Base-by-base conservation (phyloP, 495 filamentous ascomycete genomes). In the Lasiosphaeris hirsuta region DNA sequence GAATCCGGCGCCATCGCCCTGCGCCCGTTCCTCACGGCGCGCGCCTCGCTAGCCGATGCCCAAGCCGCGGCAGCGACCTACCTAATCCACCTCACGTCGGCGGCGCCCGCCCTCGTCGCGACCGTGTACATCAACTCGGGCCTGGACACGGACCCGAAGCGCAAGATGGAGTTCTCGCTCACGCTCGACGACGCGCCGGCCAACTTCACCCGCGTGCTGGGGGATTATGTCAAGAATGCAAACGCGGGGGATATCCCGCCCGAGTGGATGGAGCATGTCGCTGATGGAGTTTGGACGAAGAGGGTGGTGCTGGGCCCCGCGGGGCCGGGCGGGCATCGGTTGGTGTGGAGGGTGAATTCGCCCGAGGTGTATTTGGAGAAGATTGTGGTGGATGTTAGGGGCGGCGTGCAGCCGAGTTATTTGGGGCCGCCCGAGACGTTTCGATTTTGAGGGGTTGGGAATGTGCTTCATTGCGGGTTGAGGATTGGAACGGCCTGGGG, bases 351-450 rank as follows among this genome's bases (percentile, higher is more conserved):
- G 73, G 65, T 74, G 2, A 68, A 83, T 42, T 78, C 82, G 60
- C 73, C 81, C 2, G 80, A 78, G 49, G 69, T 86, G 3, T 75
- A 84, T n/a, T 62, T 87, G 11, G 78, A 86, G 70, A 86, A 84
- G 65, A 69, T 85, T 44, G 75, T 85, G 38, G 34, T 86, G 33
- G 75, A 86, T 69, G 63, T 84, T 14, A 23, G 55, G 15, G 81
- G 79, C 4, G 81, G 78, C n/a, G 75, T 85, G 40, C 73, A 70
- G 55, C 59, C 65, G 40, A 81, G 75, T 54, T 86, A 87, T 69
- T 65, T 86, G 38, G 84, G 84, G 13, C 83, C 84, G 38, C 81
- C 82, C 7, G 81, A 83, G 74, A 51, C 49, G 15, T 11, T 4
- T 10, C 2, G 23, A n/a, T 15, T 34, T 10, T 23, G 23, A 30